phyloP scores from a whole-genome alignment of 2,329 filamentous ascomycete species.

The Talaromyces islandicus region DNA sequence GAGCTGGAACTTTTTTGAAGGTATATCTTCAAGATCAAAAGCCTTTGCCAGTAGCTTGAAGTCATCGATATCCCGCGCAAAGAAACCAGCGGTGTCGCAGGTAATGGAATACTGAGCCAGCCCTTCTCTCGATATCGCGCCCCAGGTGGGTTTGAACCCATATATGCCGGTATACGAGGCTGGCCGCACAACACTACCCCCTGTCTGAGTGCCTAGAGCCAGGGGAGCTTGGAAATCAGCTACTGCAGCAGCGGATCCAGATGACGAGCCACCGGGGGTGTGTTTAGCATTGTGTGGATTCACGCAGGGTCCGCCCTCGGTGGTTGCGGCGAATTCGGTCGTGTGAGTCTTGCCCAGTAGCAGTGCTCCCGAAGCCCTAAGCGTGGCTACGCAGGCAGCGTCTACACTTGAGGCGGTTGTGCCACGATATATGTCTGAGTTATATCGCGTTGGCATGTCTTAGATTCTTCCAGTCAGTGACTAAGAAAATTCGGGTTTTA shows the following conservation, averaged over 20 bases:
- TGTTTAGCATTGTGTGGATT: conserved; percentile 51
- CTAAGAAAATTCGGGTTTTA: too few species aligned
- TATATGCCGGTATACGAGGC: conserved; percentile 61
- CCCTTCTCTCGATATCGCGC: conserved; percentile 56
- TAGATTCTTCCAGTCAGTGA: neutral
- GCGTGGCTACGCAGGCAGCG: neutral
- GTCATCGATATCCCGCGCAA: conserved; percentile 53
- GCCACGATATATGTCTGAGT: conserved; percentile 2
- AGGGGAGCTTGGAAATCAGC: conserved; percentile 59
- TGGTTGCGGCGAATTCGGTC: conserved; percentile 4
- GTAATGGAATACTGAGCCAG: conserved; percentile 52
- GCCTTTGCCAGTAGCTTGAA: conserved; percentile 51
- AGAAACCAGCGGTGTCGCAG: conserved; percentile 59
- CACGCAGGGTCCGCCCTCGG: conserved; percentile 33
- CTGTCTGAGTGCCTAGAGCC: conserved; percentile 60
- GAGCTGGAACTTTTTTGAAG: conserved; percentile 27
- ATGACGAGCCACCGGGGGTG: conserved; percentile 63
- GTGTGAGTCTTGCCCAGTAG: conserved; percentile 7
- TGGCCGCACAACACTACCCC: conserved; percentile 58
- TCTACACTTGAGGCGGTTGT: neutral
- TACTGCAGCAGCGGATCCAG: conserved; percentile 61
- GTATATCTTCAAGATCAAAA: conserved; percentile 48
- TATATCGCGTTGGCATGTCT: conserved; percentile 7
- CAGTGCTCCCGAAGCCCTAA: conserved; percentile 1
- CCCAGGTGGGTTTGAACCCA: conserved; percentile 62